phyloP scores from a whole-genome alignment of 2,329 filamentous ascomycete species.

The Epichloe sibirici region DNA sequence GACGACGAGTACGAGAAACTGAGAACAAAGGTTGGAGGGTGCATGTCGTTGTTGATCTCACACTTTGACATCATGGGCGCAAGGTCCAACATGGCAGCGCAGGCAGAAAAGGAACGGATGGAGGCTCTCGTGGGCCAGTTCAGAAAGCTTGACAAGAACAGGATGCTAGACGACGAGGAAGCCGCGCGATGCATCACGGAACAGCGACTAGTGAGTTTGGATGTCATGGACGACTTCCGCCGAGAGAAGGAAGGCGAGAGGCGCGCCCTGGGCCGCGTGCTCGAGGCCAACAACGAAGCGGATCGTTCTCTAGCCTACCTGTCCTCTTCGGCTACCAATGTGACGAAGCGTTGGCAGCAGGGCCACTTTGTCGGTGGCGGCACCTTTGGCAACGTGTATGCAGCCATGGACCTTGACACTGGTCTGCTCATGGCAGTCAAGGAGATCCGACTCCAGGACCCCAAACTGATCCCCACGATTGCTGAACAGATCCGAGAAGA shows the following conservation, averaged over 20 bases:
- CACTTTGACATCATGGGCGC: conserved; percentile 99
- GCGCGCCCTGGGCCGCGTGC: conserved; percentile 75
- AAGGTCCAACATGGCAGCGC: conserved; percentile 80
- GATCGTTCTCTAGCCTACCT: conserved; percentile 90
- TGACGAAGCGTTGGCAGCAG: conserved; percentile 95
- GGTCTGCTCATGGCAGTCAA: conserved; percentile 97
- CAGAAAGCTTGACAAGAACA: conserved; percentile 65
- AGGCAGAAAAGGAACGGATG: conserved; percentile 80
- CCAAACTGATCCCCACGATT: conserved; percentile 87
- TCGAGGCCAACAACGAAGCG: conserved; percentile 91
- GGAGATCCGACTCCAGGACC: conserved; percentile 93
- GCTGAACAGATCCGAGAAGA: conserved; percentile 91
- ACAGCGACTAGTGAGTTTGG: conserved; percentile 61
- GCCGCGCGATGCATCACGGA: conserved; percentile 62
- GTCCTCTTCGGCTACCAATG: conserved; percentile 87
- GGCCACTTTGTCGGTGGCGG: conserved; percentile 96
- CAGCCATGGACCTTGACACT: conserved; percentile 91
- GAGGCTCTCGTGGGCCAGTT: conserved; percentile 70
- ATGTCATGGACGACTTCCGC: conserved; percentile 64
- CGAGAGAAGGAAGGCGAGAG: conserved; percentile 73
- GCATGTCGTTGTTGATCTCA: conserved; percentile 93
- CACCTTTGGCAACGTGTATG: conserved; percentile 95
- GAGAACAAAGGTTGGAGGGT: conserved; percentile 81
- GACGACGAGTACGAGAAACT: conserved; percentile 78
- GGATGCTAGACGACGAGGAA: conserved; percentile 69